A percentile compares a stretch with the other conserved stretches of the same genome.
phyloP scores from a whole-genome alignment of 1,139 yeast genomes.

The Taiozyma sp. region DNA sequence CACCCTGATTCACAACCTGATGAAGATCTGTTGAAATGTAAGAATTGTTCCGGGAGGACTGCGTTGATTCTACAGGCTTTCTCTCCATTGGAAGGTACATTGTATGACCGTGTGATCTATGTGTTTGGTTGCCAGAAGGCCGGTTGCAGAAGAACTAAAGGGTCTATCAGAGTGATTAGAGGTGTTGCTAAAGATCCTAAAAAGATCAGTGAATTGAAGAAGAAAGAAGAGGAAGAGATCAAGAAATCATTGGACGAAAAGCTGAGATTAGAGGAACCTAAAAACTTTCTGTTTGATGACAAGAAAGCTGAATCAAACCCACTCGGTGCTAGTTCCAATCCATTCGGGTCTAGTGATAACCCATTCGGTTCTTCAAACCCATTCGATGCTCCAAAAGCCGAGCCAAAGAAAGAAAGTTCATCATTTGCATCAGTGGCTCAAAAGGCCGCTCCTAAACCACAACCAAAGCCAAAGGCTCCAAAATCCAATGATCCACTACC shows the following conservation, averaged over 20 bases:
- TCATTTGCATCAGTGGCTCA: slow-evolving; percentile 20
- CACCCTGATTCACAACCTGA: slow-evolving; percentile 53
- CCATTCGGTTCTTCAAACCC: slow-evolving; percentile 28
- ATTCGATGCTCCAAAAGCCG: slow-evolving; percentile 27
- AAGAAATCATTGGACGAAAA: slow-evolving; percentile 38
- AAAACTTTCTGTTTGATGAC: slow-evolving; percentile 30
- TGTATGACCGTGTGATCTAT: slow-evolving; percentile 78
- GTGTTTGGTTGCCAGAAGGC: slow-evolving; percentile 69
- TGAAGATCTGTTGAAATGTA: slow-evolving; percentile 51
- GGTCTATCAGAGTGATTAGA: slow-evolving; percentile 68
- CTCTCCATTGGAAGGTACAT: slow-evolving; percentile 68
- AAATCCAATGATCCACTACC: slow-evolving; percentile 32
- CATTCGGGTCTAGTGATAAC: slow-evolving; percentile 26
- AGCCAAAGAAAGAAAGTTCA: slow-evolving; percentile 4
- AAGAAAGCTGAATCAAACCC: slow-evolving; percentile 32
- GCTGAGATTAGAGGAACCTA: slow-evolving; percentile 37
- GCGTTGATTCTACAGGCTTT: slow-evolving; percentile 72
- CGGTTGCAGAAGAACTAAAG: slow-evolving; percentile 61
- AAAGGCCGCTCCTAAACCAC: slow-evolving; percentile 19
- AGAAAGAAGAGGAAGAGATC: slow-evolving; percentile 33
- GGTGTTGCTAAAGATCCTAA: slow-evolving; percentile 62
- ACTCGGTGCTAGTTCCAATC: slow-evolving; percentile 28
- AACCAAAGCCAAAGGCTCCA: slow-evolving; percentile 19
- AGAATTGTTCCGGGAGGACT: slow-evolving; percentile 56
- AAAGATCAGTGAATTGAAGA: slow-evolving; percentile 37